These are phyloP conservation scores for Pseudoturritis turrita DNA, from an alignment of 345 rosid species.

Conservation along the genomic window DNA sequence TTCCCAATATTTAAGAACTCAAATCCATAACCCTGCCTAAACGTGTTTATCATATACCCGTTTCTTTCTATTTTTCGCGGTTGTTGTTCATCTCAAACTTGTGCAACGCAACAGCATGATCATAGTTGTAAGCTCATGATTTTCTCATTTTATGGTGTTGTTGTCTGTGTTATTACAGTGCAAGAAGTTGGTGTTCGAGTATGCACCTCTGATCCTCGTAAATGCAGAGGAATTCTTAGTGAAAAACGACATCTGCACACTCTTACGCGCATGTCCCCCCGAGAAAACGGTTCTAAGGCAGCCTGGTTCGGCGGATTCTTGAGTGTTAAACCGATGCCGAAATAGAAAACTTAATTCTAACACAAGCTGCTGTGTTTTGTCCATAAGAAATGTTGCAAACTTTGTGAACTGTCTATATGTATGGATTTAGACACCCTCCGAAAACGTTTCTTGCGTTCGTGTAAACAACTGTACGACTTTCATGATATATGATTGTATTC, in stretches of 20 bases:
- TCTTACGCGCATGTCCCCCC: slow-evolving; percentile 63
- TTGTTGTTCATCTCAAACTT: not conserved
- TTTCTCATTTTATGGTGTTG: not conserved
- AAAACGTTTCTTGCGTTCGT: slow-evolving; percentile 2
- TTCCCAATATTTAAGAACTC: not conserved
- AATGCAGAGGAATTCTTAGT: slow-evolving; percentile 83
- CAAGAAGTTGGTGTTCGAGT: slow-evolving; percentile 80
- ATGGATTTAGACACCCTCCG: not conserved
- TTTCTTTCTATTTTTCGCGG: not conserved
- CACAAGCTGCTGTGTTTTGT: not conserved
- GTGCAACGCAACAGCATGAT: not conserved
- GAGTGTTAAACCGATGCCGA: not conserved
- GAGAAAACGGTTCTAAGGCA: slow-evolving; percentile 12
- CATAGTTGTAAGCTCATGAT: not conserved
- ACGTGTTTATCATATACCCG: not conserved
- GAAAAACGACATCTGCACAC: slow-evolving; percentile 64
- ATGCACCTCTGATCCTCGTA: slow-evolving; percentile 69
- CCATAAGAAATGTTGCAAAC: slow-evolving; percentile 4
- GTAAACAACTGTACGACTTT: not conserved
- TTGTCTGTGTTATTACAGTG: slow-evolving; percentile 46
- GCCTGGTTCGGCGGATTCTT: slow-evolving; percentile 23
- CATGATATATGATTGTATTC: not conserved
- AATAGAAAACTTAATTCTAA: not conserved
- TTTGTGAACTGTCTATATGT: slow-evolving; percentile 6
- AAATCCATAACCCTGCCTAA: not conserved